Evolutionary conservation across 2,329 filamentous ascomycete genomes (phyloP).

Genomic region (Epichloe festucae): DNA sequence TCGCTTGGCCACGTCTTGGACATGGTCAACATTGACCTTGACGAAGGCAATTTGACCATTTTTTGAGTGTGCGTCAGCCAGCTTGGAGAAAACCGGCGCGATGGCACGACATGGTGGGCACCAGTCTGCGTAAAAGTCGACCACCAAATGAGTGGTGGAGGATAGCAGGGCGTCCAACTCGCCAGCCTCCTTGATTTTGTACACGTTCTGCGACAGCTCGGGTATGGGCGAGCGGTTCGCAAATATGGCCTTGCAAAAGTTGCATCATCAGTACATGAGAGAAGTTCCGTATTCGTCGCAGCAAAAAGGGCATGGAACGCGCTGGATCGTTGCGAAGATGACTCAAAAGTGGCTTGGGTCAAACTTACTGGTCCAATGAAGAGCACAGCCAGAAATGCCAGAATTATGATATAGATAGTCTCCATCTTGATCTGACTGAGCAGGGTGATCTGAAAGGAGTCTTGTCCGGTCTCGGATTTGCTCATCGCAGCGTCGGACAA

Average conservation of each 20-base stretch:
- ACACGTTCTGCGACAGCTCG: constrained; percentile 26
- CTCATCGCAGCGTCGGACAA: too few species aligned
- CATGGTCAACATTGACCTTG: constrained; percentile 11
- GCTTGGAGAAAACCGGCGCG: constrained; percentile 39
- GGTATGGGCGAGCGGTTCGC: constrained; percentile 19
- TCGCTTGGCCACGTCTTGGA: constrained; percentile 38
- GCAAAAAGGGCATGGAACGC: background rate
- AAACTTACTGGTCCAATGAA: background rate
- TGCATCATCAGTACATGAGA: background rate
- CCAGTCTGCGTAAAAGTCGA: constrained; percentile 40
- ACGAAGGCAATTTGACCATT: constrained; percentile 11
- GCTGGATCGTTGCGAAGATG: background rate
- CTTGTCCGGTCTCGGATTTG: too few species aligned
- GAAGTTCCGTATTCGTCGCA: background rate
- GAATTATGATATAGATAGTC: background rate
- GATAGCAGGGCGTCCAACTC: constrained; percentile 26
- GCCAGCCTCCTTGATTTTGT: constrained; percentile 16
- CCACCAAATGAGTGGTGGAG: constrained; percentile 26
- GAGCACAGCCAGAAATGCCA: background rate
- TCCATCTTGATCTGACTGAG: background rate
- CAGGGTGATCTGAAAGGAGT: background rate
- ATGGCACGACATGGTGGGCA: constrained; percentile 37
- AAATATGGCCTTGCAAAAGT: background rate
- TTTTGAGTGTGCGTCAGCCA: constrained; percentile 13
- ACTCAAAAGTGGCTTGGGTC: background rate